phyloP scores from a whole-genome alignment of 345 rosid species.

The Syzygium aromaticum region DNA sequence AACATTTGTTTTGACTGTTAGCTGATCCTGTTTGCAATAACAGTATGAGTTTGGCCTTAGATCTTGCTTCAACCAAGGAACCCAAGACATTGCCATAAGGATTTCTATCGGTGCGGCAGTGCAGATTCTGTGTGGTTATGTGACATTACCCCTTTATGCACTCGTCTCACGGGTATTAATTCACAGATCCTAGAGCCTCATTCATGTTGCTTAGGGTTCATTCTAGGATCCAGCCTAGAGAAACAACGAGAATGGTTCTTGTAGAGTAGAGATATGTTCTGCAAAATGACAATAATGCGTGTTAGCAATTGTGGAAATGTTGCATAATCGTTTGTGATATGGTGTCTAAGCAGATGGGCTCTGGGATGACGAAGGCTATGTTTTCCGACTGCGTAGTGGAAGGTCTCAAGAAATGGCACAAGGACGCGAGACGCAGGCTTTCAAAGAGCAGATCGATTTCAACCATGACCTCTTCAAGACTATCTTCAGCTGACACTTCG shows the following conservation, averaged over 20 bases:
- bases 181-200: not conserved
- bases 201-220: not conserved
- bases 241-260: not conserved
- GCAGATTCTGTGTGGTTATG: slow-evolving; percentile 21
- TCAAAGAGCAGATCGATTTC: not conserved
- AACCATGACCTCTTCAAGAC: not conserved
- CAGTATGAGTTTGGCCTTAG: slow-evolving; percentile 17
- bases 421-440: slow-evolving; percentile 3
- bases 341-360: slow-evolving; percentile 15
- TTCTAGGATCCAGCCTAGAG: not conserved
- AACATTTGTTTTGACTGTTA: not conserved
- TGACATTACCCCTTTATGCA: slow-evolving; percentile 23
- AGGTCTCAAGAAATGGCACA: slow-evolving; percentile 14
- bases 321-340: not conserved
- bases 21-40: not conserved
- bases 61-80: slow-evolving; percentile 21
- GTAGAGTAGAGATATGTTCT: not conserved
- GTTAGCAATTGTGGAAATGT: not conserved
- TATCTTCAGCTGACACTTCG: not conserved
- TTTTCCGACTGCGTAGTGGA: not conserved
- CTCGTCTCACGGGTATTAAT: slow-evolving; percentile 15
- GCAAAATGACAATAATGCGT: not conserved
- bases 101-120: slow-evolving; percentile 4
- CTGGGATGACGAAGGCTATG: slow-evolving; percentile 4
- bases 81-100: slow-evolving; percentile 7